Evolutionary conservation across 1,284 basidiomycete genomes (phyloP).

Genomic region (Cystobasidium slooffiae): DNA sequence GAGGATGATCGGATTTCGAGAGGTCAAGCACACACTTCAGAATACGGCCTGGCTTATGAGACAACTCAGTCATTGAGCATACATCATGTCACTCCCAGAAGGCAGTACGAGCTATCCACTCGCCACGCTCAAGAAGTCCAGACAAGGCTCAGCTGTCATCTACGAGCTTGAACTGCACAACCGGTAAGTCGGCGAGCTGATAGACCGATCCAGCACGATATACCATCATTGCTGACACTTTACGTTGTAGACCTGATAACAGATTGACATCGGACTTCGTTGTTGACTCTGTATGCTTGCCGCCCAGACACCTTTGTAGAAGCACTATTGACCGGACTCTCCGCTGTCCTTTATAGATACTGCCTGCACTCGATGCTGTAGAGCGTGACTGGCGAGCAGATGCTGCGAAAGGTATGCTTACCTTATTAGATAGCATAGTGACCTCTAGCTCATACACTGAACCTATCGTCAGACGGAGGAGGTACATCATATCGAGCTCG

Average conservation of each 20-base stretch:
- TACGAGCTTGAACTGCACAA: conserved; percentile 42
- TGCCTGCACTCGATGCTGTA: conserved; percentile 43
- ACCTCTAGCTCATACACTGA: too few relatives aligned
- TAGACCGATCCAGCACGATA: not conserved
- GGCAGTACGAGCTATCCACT: conserved; percentile 16
- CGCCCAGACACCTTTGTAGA: not conserved
- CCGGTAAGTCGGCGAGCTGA: conserved; percentile 12
- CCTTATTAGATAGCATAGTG: too few relatives aligned
- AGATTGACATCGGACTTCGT: conserved; percentile 41
- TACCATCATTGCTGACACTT: not conserved
- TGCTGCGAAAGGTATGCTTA: conserved; percentile 21
- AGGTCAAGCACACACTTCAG: too few relatives aligned
- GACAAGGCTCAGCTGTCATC: conserved; percentile 18
- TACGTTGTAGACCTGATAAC: conserved; percentile 38
- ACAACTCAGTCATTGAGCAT: too few relatives aligned
- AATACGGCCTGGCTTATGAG: too few relatives aligned
- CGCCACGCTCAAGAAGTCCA: conserved; percentile 22
- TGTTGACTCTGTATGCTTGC: conserved; percentile 6
- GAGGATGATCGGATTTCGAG: too few relatives aligned
- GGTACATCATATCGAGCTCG: too few relatives aligned
- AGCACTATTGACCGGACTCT: not conserved
- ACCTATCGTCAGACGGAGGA: too few relatives aligned
- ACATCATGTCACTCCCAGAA: conserved; percentile 16
- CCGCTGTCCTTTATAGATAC: conserved; percentile 15
- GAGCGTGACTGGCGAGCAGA: conserved; percentile 42